Conservation (phyloP, 257 asterid genomes). For the Petunia secreta region DNA sequence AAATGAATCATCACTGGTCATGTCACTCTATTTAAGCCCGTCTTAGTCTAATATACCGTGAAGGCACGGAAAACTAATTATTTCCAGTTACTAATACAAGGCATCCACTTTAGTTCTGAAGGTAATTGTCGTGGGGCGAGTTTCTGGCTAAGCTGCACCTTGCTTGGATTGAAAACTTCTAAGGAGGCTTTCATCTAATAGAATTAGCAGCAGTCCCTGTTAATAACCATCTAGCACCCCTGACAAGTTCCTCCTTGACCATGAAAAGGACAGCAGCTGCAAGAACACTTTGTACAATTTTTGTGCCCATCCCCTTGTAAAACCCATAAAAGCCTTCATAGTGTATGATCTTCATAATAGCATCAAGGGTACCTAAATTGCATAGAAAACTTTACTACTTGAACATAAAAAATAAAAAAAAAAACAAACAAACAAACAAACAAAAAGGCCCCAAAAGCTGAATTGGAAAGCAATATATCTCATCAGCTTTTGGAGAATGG, state of each 20-base stretch:
- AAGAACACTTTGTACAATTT: slow-evolving; percentile 90
- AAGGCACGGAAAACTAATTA: not conserved
- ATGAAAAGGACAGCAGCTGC: slow-evolving; percentile 97
- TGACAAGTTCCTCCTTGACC: slow-evolving; percentile 96
- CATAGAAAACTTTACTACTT: not conserved
- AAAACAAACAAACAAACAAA: too few species aligned
- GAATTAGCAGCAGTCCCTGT: slow-evolving; percentile 41
- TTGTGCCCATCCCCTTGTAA: slow-evolving; percentile 94
- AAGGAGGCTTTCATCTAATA: slow-evolving; percentile 37
- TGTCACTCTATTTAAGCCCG: too few species aligned
- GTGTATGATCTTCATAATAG: slow-evolving; percentile 78
- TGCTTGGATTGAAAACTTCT: slow-evolving; percentile 9
- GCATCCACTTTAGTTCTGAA: not conserved
- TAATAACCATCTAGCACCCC: slow-evolving; percentile 79
- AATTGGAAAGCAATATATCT: not conserved
- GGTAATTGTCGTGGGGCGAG: not conserved
- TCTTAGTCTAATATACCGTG: not conserved
- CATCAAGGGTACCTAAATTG: slow-evolving; percentile 81
- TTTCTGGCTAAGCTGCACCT: not conserved
- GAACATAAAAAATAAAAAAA: not conserved
- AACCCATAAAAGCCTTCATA: slow-evolving; percentile 83
- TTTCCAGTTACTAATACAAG: not conserved
- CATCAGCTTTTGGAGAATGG: not conserved
- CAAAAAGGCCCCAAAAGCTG: not conserved
- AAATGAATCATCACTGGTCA: too few species aligned